Evolutionary conservation across 768 basidiomycete genomes (phyloP), one percentile per base, ranked within the genome.

Genomic region (Hemileccinum impolitum): DNA sequence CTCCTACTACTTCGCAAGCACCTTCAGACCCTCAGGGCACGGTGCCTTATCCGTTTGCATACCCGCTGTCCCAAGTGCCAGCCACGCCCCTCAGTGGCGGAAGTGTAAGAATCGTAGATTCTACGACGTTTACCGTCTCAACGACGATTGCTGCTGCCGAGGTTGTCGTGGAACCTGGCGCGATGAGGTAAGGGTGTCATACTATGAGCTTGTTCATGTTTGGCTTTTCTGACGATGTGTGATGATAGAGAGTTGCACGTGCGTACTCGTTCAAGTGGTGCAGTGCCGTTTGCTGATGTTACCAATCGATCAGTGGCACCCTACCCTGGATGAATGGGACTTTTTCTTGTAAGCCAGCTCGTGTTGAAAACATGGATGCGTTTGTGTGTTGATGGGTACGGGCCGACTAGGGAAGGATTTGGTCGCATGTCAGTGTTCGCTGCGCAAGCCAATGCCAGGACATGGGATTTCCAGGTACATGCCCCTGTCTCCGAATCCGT

Each of bases 291-390:
- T 25, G 10, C 40, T 55, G n/a, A 50, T 4, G 3, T 25, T 19
- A 25, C 28, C 4, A 30, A 30, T 51, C 26, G 18, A 7, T 45
- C 39, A 84, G 83, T 86, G 85, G 85, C 85, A 86, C 54, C 84
- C 85, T 7, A 80, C 78, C 11, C 71, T 81, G 56, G 80, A 83
- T 50, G 83, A 84, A 65, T 85, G 83, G 83, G 72, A 67, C 42
- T 80, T 74, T 62, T 80, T 74, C 75, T 47, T 83, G 81, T 80
- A 60, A 47, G 71, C n/a, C 47, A 43, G 11, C 17, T 26, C 11
- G 2, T 5, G 31, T 28, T 11, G 7, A 12, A 30, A 12, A n/a
- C 8, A 7, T 8, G 35, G 5, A 35, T 19, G 9, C 4, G 5
- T n/a, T n/a, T 14, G 13, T 34, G 4, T 41, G 37, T 39, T 46